Base-by-base conservation (phyloP, 202 grass and related monocot species). In the Miscanthus sacchariflorus region DNA sequence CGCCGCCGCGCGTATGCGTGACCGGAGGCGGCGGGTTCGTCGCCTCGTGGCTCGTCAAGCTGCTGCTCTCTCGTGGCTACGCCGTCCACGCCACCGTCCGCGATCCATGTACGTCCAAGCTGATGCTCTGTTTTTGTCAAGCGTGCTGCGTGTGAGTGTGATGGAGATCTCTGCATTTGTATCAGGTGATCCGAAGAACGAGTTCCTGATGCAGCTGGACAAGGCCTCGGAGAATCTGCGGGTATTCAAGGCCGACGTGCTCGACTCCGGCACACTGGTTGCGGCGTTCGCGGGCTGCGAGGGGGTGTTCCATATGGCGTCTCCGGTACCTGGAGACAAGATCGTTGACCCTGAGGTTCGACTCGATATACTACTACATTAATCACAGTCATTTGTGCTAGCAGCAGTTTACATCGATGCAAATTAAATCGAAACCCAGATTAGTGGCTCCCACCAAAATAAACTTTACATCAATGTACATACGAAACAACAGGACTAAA, bases 281-380 rank as follows among this genome's bases (percentile, higher is more conserved):
- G 25, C 79, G 1, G 87, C 87, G 19, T 68, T 92, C 46, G 68
- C 58, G 5, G 87, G 84, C 0, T 90, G 91, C 35, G 84, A 76
- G 28, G 91, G 87, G 30, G 87, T 92, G 30, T 92, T 92, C 84
- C 91, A 92, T 3, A 4, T 68, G 12, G 91, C 87, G 0, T 77
- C 83, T 42, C 87, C 90, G 12, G 87, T 84, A 59, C 87, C 90
- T 0, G 83, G 6, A 0, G 15, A 23, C 2, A 45, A 80, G 40
- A 42, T 76, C 2, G 36, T 64, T 27, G 58, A 92, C 48, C 87
- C 87, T 0, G 39, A 92, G 91, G 87, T 77, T 77, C 27, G 30
- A 33, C 30, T 33, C 30, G 27, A 56, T 33, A 28, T 14, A 67
- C 25, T 28, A 0, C 9, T 63, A 3, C 9, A n/a, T 61, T 61